Evolutionary conservation across 2,329 filamentous ascomycete genomes (phyloP).

Genomic region (Beauveria medogensis): DNA sequence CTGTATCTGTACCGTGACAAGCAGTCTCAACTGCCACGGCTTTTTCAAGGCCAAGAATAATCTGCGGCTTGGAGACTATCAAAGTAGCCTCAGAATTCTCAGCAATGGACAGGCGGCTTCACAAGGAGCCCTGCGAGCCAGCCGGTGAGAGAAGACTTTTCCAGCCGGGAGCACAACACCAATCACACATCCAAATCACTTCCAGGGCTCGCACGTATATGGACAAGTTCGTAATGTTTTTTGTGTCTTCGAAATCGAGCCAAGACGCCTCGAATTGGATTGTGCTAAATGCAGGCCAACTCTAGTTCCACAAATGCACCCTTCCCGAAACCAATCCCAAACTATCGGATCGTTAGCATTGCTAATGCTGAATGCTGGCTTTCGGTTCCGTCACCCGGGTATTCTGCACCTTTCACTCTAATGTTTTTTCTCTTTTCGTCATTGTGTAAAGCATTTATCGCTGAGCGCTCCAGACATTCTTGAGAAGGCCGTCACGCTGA

Average conservation of each 20-base stretch:
- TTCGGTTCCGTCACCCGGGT: constrained; percentile 11
- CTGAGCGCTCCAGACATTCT: constrained; percentile 86
- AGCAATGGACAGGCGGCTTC: constrained; percentile 30
- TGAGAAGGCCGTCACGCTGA: constrained; percentile 93
- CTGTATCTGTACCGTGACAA: constrained; percentile 59
- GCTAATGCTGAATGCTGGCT: neutral
- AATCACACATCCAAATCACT: constrained; percentile 18
- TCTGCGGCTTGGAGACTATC: constrained; percentile 55
- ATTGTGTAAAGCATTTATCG: constrained; percentile 37
- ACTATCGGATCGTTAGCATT: constrained; percentile 13
- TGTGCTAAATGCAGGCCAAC: constrained; percentile 35
- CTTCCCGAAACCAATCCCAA: constrained; percentile 28
- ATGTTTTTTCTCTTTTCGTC: constrained; percentile 7
- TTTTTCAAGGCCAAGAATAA: constrained; percentile 49
- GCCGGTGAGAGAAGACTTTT: constrained; percentile 45
- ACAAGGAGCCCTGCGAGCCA: constrained; percentile 18
- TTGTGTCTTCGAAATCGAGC: constrained; percentile 34
- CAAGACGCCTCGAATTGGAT: constrained; percentile 39
- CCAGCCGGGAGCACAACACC: constrained; percentile 38
- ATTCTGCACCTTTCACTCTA: constrained; percentile 16
- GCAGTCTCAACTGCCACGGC: constrained; percentile 46
- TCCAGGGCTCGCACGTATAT: constrained; percentile 17
- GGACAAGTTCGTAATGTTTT: constrained; percentile 22
- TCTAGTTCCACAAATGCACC: constrained; percentile 34
- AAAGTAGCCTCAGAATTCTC: constrained; percentile 48